Base-by-base conservation (phyloP, 192 early-diverging fungal genomes). In the Coemansia asiatica region DNA sequence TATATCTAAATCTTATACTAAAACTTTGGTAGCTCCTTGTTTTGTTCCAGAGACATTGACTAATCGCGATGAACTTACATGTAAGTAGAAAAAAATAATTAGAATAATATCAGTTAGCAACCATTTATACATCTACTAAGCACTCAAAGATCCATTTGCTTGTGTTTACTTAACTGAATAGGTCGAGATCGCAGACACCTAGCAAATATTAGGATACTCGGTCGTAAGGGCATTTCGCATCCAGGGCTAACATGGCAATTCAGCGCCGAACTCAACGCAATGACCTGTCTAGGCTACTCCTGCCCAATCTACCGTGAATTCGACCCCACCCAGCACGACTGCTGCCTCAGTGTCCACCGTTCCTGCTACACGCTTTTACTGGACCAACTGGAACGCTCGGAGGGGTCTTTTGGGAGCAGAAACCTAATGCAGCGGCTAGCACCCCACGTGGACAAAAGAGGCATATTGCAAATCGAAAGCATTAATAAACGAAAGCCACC, bases 191-290 rank as follows among this genome's bases (percentile, higher is more conserved):
- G 69, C n/a, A 62, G 70, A 36, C 79, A 81, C 31, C 49, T 81
- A 13, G n/a, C 51, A 33, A 81, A 75, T 19, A 51, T 26, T 5
- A 66, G 79, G n/a, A 61, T 81, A 22, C 73, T 81, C 19, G 63
- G 79, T 6, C 18, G 60, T 23, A 61, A 69, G 3, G 79, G 79
- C 0, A 81, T 81, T 21, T 81, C 79, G 9, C 79, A 81, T 50
- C 79, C 79, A 47, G 79, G 73, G 7, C 60, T 81, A 25, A 67
- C 63, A 19, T 81, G 79, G 79, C 69, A 60, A 9, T 75, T 75
- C 60, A 66, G 36, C 64, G 56, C 53, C n/a, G 51, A 58, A 4
- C 73, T 62, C 19, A 60, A 75, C n/a, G 73, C 67, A 10, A 81
- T 81, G 79, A 51, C 33, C 1, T 81, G 79, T 27, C 64, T 81